A percentile compares a stretch with the other conserved stretches of the same genome.
phyloP scores from a whole-genome alignment of 2,329 filamentous ascomycete genomes.

The Neoscytalidium dimidiatum region DNA sequence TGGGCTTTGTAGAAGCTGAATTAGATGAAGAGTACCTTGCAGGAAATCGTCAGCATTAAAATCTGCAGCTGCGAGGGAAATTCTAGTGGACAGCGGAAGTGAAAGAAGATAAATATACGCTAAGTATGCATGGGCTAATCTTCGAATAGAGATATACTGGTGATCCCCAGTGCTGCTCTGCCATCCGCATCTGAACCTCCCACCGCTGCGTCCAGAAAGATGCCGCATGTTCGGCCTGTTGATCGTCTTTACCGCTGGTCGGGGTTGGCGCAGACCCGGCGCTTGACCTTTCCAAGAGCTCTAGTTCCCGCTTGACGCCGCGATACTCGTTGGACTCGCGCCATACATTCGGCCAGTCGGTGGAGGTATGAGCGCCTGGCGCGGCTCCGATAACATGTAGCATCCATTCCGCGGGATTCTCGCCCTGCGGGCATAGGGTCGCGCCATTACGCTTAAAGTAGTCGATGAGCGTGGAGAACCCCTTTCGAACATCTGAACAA shows the following conservation, averaged over 20 bases:
- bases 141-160: slow-evolving; percentile 75
- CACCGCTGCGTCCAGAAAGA: slow-evolving; percentile 68
- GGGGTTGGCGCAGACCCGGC: no score
- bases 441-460: slow-evolving; percentile 67
- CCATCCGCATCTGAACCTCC: slow-evolving; percentile 72
- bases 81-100: no score
- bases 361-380: neutral
- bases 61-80: neutral
- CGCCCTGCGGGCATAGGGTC: slow-evolving; percentile 58
- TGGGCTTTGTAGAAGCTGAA: slow-evolving; percentile 72
- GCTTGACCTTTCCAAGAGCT: no score
- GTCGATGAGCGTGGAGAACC: slow-evolving; percentile 30
- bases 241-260: neutral
- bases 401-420: slow-evolving; percentile 79
- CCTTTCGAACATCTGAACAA: neutral
- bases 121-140: neutral
- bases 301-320: neutral
- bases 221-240: slow-evolving; percentile 69
- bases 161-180: slow-evolving; percentile 90
- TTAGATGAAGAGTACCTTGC: slow-evolving; percentile 71
- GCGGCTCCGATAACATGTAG: slow-evolving; percentile 49
- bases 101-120: no score
- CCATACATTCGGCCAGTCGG: neutral
- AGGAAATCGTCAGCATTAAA: slow-evolving; percentile 50
- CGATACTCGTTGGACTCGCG: neutral